Conservation (phyloP, 345 rosid species). For the Isatis tinctoria region DNA sequence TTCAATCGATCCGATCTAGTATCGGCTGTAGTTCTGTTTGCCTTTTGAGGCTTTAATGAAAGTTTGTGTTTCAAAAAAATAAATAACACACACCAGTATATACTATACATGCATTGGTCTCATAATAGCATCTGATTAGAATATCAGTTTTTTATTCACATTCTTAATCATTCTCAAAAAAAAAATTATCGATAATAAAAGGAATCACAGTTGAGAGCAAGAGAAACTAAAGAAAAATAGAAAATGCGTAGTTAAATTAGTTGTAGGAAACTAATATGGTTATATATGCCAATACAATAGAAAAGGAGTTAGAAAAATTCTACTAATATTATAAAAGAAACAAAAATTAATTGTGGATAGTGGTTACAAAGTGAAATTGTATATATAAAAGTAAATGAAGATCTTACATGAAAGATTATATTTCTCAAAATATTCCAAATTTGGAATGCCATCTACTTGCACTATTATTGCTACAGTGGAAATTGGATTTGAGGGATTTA, state of each 20-base stretch:
- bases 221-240: not conserved
- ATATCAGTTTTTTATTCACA: not conserved
- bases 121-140: not conserved
- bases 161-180: too few relatives aligned
- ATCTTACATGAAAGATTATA: not conserved
- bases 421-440: not conserved
- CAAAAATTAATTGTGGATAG: not conserved
- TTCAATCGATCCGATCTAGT: too few relatives aligned
- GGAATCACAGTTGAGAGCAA: not conserved
- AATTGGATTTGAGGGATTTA: conserved; percentile 6
- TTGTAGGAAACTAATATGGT: not conserved
- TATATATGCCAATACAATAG: not conserved
- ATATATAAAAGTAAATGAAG: not conserved
- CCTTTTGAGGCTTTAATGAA: too few relatives aligned
- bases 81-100: too few relatives aligned
- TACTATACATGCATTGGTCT: not conserved
- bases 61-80: too few relatives aligned
- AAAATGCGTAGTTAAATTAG: not conserved
- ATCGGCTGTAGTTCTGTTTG: too few relatives aligned
- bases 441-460: conserved; percentile 20
- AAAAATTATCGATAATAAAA: too few relatives aligned
- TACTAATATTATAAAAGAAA: too few relatives aligned
- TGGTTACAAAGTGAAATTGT: not conserved
- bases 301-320: too few relatives aligned
- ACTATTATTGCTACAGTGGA: not conserved